Percentiles rank a stretch among this genome's conserved stretches.
These are phyloP conservation scores for Blumeriella jaapii DNA, from an alignment of 2,329 filamentous ascomycete genomes.

Conservation along the genomic window DNA sequence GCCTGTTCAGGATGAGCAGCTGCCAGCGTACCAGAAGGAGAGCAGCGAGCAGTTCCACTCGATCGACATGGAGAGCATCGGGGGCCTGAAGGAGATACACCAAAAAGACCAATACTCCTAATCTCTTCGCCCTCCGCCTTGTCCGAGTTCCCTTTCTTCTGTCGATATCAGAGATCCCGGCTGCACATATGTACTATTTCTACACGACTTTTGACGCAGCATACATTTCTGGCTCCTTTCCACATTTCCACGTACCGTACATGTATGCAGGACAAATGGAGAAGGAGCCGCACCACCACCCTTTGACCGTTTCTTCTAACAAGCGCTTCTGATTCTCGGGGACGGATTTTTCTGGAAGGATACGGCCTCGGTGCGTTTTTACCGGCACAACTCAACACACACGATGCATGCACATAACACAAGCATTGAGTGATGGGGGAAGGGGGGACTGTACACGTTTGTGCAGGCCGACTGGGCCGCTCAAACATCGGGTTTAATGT, in stretches of 20 bases:
- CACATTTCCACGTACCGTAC: too few relatives aligned
- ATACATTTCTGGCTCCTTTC: too few relatives aligned
- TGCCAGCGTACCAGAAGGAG: slow-evolving; percentile 83
- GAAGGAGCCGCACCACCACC: too few relatives aligned
- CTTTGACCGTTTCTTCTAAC: slow-evolving; percentile 2
- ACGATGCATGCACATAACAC: too few relatives aligned
- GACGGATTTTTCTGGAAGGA: too few relatives aligned
- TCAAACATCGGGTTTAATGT: slow-evolving; percentile 17
- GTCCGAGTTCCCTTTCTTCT: slow-evolving; percentile 5
- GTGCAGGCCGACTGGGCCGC: slow-evolving; percentile 9
- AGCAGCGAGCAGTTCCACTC: slow-evolving; percentile 75
- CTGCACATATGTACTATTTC: too few relatives aligned
- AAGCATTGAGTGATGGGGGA: slow-evolving; percentile 2
- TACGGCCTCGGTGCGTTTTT: too few relatives aligned
- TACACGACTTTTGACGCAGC: too few relatives aligned
- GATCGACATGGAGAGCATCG: slow-evolving; percentile 88
- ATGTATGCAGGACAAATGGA: too few relatives aligned
- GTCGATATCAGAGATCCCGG: slow-evolving; percentile 5
- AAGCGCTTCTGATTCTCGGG: slow-evolving; percentile 3
- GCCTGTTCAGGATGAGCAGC: slow-evolving; percentile 61
- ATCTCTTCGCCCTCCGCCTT: slow-evolving; percentile 2
- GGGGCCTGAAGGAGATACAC: slow-evolving; percentile 81
- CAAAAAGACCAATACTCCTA: slow-evolving; percentile 22
- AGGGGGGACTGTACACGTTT: slow-evolving; percentile 3
- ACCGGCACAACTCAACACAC: too few relatives aligned